Base-by-base conservation (phyloP, 2,329 filamentous ascomycete species). In the Sporothrix mexicana region DNA sequence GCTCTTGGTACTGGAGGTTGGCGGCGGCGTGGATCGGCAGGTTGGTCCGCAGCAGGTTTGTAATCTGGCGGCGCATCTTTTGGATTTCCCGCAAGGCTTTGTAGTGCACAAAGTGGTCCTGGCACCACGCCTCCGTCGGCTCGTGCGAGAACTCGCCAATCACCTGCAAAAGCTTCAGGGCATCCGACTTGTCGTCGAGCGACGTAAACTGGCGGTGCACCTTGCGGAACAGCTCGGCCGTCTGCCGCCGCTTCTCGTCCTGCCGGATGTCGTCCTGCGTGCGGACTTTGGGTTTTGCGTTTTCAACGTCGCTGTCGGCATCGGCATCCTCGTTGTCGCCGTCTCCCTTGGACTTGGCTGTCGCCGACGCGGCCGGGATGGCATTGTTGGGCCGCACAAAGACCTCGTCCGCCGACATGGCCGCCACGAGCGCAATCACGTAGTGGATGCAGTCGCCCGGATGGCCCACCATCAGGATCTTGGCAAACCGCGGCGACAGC, bases 391-490 rank as follows among this genome's bases (percentile, higher is more conserved):
- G 92, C 0, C 92, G 91, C 17, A 98, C 85, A 79, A 97, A 97
- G 2, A 98, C 83, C 77, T 98, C 95, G 0, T 93, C 92, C 0
- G 95, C 93, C 0, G 95, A 97, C 3, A 99, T 84, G 0, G 92
- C 93, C 0, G 96, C 93, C 2, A 99, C 95, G 12, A 98, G 84
- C 1, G 94, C 93, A 74, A 98, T 92, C 3, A 94, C 93, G 79
- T 97, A 95, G 0, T 92, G 91, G 68, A 97, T 86, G 75, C 96
- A 95, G 73, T 91, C 89, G 79, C 97, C 92, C 36, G 93, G 87
- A 78, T 97, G 90, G 0, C 95, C 95, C 66, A 97, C 91, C 9
- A 97, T 85, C n/a, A 99, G 84, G 82, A 98, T 98, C 71, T 95
- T 93, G 8, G 95, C 91, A 79, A 97, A 97, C 1, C 96, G 90